Conservation (phyloP, 306 rosid genomes). For the Pyrus communis region DNA sequence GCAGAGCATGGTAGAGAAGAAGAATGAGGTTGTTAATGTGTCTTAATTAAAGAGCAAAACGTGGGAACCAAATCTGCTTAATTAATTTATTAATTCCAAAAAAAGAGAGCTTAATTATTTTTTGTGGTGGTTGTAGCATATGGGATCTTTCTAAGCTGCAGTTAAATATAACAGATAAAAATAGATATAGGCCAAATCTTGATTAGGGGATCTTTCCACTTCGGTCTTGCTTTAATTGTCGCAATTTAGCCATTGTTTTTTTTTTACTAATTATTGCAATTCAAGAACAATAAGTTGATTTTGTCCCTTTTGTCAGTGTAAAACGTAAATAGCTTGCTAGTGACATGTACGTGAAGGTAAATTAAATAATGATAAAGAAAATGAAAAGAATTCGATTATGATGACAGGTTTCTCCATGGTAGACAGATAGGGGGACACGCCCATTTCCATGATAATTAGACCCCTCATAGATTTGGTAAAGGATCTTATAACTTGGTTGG, state of each 20-base stretch:
- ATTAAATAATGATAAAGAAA: too few species aligned
- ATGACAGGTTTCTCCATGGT: too few species aligned
- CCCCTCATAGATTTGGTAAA: not conserved
- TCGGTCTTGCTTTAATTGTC: not conserved
- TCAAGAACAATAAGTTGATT: too few species aligned
- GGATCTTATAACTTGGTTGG: not conserved
- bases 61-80: not conserved
- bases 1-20: conserved; percentile 26
- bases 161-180: not conserved
- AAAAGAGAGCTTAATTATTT: not conserved
- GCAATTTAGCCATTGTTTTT: not conserved
- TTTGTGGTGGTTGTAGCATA: not conserved
- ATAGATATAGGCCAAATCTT: too few species aligned
- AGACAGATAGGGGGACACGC: too few species aligned
- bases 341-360: too few species aligned
- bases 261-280: not conserved
- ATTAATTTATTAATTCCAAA: not conserved
- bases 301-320: too few species aligned
- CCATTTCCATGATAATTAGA: too few species aligned
- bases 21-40: conserved; percentile 6
- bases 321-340: not conserved
- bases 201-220: not conserved
- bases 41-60: not conserved
- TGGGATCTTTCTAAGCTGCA: not conserved
- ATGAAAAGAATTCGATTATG: too few species aligned